A percentile compares a stretch with the other conserved stretches of the same genome.
phyloP scores from a whole-genome alignment of 352 stramenopile genomes.

The Phytophthora tentaculata region DNA sequence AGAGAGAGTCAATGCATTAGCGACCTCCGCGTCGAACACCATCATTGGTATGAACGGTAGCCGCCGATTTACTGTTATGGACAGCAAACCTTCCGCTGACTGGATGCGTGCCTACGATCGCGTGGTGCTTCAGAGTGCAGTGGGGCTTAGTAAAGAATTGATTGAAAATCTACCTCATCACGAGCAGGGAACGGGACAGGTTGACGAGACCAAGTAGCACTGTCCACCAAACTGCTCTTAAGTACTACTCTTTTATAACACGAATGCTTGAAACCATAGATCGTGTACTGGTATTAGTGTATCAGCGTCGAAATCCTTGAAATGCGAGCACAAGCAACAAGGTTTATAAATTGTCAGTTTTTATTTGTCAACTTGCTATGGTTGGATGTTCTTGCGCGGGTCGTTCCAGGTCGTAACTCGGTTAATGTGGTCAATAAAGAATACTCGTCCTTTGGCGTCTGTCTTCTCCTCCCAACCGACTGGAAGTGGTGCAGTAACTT shows the following conservation, averaged over 20 bases:
- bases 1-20: slow-evolving; percentile 23
- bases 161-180: slow-evolving; percentile 37
- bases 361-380: slow-evolving; percentile 7
- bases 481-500: slow-evolving; percentile 39
- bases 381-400: slow-evolving; percentile 35
- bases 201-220: slow-evolving; percentile 20
- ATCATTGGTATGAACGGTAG: slow-evolving; percentile 24
- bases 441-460: slow-evolving; percentile 69
- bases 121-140: slow-evolving; percentile 66
- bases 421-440: slow-evolving; percentile 84
- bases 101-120: slow-evolving; percentile 77
- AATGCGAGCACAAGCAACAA: too few relatives aligned
- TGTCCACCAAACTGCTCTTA: background rate
- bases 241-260: slow-evolving; percentile 16
- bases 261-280: slow-evolving; percentile 7
- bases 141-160: slow-evolving; percentile 73
- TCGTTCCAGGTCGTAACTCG: slow-evolving; percentile 77
- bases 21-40: slow-evolving; percentile 32
- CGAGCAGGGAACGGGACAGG: slow-evolving; percentile 19
- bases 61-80: slow-evolving; percentile 28
- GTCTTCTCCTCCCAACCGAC: slow-evolving; percentile 75
- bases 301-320: too few relatives aligned
- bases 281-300: background rate
- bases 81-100: slow-evolving; percentile 39
- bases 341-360: background rate